phyloP scores from a whole-genome alignment of 2,329 filamentous ascomycete genomes.

The Colletotrichum lini region DNA sequence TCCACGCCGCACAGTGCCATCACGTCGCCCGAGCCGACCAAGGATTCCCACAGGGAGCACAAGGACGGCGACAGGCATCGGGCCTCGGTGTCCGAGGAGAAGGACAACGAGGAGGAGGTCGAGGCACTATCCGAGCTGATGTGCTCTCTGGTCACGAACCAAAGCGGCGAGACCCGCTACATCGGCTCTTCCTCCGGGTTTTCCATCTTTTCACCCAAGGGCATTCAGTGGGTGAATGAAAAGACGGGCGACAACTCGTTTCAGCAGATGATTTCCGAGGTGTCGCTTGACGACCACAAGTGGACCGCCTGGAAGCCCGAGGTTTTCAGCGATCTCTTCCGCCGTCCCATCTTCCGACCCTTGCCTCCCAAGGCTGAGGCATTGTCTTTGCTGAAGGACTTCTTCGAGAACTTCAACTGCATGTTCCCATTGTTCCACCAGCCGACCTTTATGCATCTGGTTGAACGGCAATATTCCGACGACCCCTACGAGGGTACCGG shows the following conservation, averaged over 20 bases:
- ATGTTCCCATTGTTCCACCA: slow-evolving; percentile 98
- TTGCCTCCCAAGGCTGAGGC: slow-evolving; percentile 91
- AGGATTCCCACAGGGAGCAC: slow-evolving; percentile 55
- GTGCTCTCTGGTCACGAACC: slow-evolving; percentile 97
- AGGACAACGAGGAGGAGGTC: slow-evolving; percentile 77
- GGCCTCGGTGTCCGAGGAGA: slow-evolving; percentile 58
- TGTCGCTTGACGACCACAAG: slow-evolving; percentile 93
- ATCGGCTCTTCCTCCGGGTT: slow-evolving; percentile 98
- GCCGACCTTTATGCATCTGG: slow-evolving; percentile 97
- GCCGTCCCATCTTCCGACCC: slow-evolving; percentile 84
- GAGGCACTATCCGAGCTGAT: slow-evolving; percentile 97
- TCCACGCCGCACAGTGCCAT: slow-evolving; percentile 69
- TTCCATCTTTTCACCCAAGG: slow-evolving; percentile 98
- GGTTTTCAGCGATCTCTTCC: slow-evolving; percentile 93
- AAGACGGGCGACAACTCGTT: slow-evolving; percentile 98
- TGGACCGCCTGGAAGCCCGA: slow-evolving; percentile 99
- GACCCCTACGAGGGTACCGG: slow-evolving; percentile 96
- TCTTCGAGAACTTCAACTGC: slow-evolving; percentile 99
- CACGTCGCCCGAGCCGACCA: slow-evolving; percentile 66
- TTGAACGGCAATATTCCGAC: slow-evolving; percentile 92
- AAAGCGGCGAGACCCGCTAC: slow-evolving; percentile 93
- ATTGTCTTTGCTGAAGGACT: slow-evolving; percentile 89
- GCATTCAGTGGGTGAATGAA: slow-evolving; percentile 98
- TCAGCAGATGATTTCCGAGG: slow-evolving; percentile 92
- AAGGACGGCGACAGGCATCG: slow-evolving; percentile 53